Conservation (phyloP, 345 rosid species). For the Toxicodendron radicans region DNA sequence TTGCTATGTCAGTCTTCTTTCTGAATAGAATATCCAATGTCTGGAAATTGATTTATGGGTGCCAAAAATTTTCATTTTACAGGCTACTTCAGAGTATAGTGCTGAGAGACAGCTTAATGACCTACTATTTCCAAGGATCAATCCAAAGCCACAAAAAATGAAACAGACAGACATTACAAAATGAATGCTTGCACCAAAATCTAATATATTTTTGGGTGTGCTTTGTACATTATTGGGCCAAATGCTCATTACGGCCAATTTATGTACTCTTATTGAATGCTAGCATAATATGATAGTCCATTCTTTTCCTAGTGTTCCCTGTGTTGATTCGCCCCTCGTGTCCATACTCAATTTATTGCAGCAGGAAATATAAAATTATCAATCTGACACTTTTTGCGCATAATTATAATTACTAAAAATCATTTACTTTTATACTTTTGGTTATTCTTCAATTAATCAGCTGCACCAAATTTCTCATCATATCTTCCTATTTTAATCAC, state of each 20-base stretch:
- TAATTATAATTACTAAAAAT: no score
- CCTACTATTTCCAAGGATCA: constrained; percentile 57
- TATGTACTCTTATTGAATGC: constrained; percentile 21
- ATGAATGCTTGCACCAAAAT: constrained; percentile 29
- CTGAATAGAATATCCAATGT: not conserved
- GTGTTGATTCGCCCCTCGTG: no score
- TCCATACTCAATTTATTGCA: no score
- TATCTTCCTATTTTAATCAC: constrained; percentile 53
- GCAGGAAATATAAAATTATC: not conserved
- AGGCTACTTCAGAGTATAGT: constrained; percentile 80
- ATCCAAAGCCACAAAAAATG: constrained; percentile 30
- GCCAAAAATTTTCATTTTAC: constrained; percentile 20
- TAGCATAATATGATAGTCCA: constrained; percentile 5
- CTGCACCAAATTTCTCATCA: constrained; percentile 61
- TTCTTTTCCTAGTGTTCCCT: not conserved
- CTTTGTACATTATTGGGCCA: constrained; percentile 14
- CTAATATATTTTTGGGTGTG: constrained; percentile 13
- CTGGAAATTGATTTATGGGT: not conserved
- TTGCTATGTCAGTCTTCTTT: not conserved
- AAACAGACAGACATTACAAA: constrained; percentile 50
- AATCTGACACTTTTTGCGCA: no score
- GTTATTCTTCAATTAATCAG: constrained; percentile 44
- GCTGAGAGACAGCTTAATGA: constrained; percentile 80
- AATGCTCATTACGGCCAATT: constrained; percentile 11
- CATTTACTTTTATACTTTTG: constrained; percentile 32